Conservation (phyloP, 805 yeast genomes). For the Kazachstania bromeliacearum region DNA sequence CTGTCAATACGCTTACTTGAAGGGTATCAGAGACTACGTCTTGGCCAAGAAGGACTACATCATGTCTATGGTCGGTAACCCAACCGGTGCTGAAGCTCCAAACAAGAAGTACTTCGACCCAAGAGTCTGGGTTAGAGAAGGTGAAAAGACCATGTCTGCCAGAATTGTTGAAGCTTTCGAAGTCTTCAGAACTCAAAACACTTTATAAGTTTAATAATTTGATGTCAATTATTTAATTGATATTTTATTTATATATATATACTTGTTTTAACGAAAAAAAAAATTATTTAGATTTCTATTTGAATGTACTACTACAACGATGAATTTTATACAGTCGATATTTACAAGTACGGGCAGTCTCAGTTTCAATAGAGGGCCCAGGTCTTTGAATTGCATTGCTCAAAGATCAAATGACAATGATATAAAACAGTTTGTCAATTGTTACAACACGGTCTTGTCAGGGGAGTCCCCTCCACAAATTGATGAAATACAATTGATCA, state of each 20-base stretch:
- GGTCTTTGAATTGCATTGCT: too few species aligned
- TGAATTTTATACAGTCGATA: too few species aligned
- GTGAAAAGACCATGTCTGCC: slow-evolving; percentile 94
- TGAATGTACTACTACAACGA: too few species aligned
- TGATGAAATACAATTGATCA: background rate
- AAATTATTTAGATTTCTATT: background rate
- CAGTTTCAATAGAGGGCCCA: too few species aligned
- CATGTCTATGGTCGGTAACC: slow-evolving; percentile 89
- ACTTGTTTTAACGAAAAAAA: background rate
- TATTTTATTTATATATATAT: background rate
- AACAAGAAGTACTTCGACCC: slow-evolving; percentile 99
- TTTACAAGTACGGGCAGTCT: too few species aligned
- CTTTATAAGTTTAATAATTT: slow-evolving; percentile 34
- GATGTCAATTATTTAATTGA: background rate
- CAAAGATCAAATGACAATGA: background rate
- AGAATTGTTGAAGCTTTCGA: slow-evolving; percentile 79
- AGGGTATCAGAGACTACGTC: slow-evolving; percentile 96
- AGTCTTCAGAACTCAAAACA: slow-evolving; percentile 73
- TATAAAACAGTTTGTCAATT: background rate
- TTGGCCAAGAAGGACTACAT: slow-evolving; percentile 94
- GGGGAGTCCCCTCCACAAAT: too few species aligned
- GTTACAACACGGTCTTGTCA: too few species aligned
- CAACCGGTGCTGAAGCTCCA: slow-evolving; percentile 98
- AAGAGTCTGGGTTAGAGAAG: slow-evolving; percentile 99
- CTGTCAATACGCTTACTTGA: slow-evolving; percentile 95